Conservation (phyloP, 495 filamentous ascomycete genomes). For the Penicillium lagena region DNA sequence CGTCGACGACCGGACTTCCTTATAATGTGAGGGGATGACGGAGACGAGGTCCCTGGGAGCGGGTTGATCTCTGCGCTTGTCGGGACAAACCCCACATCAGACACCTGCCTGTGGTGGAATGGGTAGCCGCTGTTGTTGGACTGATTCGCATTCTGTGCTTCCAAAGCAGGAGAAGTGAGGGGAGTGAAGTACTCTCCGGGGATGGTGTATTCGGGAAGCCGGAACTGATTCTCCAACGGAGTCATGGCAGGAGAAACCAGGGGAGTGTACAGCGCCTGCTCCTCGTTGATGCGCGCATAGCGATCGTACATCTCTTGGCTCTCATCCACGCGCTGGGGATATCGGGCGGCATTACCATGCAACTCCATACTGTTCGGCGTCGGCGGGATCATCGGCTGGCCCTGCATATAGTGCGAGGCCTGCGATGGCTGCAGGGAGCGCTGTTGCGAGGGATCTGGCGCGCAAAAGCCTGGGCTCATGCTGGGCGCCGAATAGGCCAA, state of each 20-base stretch:
- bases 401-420: conserved; percentile 45
- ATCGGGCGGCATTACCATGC: conserved; percentile 60
- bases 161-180: conserved; percentile 82
- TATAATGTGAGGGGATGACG: conserved; percentile 24
- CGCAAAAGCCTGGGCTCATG: conserved; percentile 33
- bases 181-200: conserved; percentile 92
- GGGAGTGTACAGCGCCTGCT: conserved; percentile 89
- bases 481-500: conserved; percentile 25
- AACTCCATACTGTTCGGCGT: conserved; percentile 92
- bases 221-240: conserved; percentile 78
- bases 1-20: conserved; percentile 25
- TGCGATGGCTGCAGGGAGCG: conserved; percentile 54
- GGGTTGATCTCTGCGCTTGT: conserved; percentile 42
- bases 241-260: conserved; percentile 93
- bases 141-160: conserved; percentile 61
- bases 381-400: conserved; percentile 68
- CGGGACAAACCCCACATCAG: conserved; percentile 35
- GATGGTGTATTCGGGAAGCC: conserved; percentile 72
- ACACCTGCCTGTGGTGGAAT: conserved; percentile 27
- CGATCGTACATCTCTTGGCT: conserved; percentile 62
- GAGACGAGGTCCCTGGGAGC: conserved; percentile 30
- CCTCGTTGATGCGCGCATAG: conserved; percentile 69
- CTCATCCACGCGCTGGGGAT: conserved; percentile 55
- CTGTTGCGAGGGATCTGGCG: conserved; percentile 27
- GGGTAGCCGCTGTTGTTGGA: conserved; percentile 22